Percentiles rank a stretch among this genome's conserved stretches.
Conservation (phyloP, 148 eudicot genomes). For the Heliamphora exappendiculata region DNA sequence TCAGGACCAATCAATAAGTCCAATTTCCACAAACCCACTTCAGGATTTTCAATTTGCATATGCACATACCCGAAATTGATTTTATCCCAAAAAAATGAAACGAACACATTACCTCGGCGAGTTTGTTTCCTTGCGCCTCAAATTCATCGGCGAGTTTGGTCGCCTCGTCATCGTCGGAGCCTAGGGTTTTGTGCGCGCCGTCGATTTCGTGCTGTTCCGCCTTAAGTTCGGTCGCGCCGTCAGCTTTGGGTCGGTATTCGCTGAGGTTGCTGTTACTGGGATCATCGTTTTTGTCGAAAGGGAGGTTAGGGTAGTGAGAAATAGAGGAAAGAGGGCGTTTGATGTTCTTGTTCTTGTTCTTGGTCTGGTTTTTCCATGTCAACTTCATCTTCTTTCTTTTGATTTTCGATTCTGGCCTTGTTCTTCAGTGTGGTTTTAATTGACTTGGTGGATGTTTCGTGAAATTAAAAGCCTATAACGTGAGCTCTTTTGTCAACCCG, state of each 20-base stretch:
- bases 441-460: no score
- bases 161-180: conserved; percentile 12
- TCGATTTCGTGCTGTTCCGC: neutral
- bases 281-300: conserved; percentile 25
- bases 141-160: conserved; percentile 36
- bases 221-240: neutral
- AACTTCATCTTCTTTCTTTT: conserved; percentile 40
- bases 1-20: neutral
- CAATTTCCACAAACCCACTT: neutral
- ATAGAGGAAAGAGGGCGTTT: conserved; percentile 21
- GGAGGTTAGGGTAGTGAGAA: conserved; percentile 29
- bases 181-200: neutral
- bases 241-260: neutral
- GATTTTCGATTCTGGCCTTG: no score
- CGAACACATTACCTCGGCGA: conserved; percentile 44
- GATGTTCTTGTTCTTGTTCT: no score
- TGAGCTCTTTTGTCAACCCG: no score
- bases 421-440: no score
- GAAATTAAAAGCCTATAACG: no score
- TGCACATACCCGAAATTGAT: neutral
- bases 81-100: neutral
- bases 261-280: neutral
- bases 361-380: conserved; percentile 55
- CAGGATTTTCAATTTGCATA: neutral
- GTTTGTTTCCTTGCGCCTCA: conserved; percentile 50